These are phyloP conservation scores for Hortaea werneckii DNA, from an alignment of 2,329 filamentous ascomycete genomes.

Conservation along the genomic window DNA sequence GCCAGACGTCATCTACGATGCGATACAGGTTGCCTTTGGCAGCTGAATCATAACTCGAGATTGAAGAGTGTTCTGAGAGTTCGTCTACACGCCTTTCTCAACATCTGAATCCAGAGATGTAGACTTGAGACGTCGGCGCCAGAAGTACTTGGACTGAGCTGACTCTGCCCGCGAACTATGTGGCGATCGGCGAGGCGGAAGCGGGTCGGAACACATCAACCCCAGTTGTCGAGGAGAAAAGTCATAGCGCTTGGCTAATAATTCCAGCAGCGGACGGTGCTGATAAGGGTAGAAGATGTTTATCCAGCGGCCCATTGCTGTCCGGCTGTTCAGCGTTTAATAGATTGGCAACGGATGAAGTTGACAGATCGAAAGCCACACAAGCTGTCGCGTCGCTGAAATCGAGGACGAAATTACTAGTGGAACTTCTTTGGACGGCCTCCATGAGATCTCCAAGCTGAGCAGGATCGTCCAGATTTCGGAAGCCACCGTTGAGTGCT, in stretches of 20 bases:
- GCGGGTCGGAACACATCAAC: constrained; percentile 50
- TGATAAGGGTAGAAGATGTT: constrained; percentile 61
- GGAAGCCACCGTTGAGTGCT: constrained; percentile 28
- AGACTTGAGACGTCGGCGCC: constrained; percentile 4
- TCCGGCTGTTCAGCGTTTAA: constrained; percentile 35
- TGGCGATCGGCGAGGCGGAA: background rate
- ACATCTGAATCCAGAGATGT: constrained; percentile 5
- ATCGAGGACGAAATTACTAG: constrained; percentile 54
- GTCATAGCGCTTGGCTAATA: constrained; percentile 52
- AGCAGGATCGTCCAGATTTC: constrained; percentile 43
- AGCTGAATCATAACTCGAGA: constrained; percentile 14
- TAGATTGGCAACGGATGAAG: constrained; percentile 33
- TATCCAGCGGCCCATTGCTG: constrained; percentile 58
- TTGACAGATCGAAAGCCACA: constrained; percentile 46
- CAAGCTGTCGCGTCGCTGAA: constrained; percentile 48
- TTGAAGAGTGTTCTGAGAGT: constrained; percentile 18
- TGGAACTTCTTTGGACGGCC: constrained; percentile 31
- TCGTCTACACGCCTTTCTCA: constrained; percentile 14
- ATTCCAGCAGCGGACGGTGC: constrained; percentile 47
- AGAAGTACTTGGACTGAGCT: constrained; percentile 5
- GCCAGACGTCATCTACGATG: constrained; percentile 61
- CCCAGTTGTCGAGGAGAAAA: constrained; percentile 57
- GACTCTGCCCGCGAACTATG: background rate
- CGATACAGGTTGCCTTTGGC: constrained; percentile 40
- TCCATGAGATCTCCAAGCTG: constrained; percentile 38